phyloP scores from a whole-genome alignment of 2,329 filamentous ascomycete species.

The Graphilbum ipis-grandicollis region DNA sequence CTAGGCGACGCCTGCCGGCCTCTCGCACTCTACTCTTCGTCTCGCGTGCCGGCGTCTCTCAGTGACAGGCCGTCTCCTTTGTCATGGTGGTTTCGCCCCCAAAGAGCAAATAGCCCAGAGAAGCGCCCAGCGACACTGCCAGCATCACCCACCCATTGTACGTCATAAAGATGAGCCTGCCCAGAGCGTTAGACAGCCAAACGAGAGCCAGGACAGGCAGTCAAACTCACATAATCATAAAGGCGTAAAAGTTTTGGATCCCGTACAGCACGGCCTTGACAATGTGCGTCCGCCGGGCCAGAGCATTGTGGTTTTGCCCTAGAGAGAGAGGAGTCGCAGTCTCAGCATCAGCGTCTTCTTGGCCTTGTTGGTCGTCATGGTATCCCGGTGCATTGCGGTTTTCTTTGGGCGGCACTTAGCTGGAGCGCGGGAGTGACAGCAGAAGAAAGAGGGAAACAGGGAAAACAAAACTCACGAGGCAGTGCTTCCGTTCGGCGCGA shows the following conservation, averaged over 20 bases:
- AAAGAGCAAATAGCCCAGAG: conserved; percentile 74
- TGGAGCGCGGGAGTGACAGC: neutral
- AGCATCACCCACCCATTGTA: conserved; percentile 99
- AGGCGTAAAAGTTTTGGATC: conserved; percentile 92
- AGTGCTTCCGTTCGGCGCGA: conserved; percentile 27
- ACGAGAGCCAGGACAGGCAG: too few relatives aligned
- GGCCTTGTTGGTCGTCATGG: conserved; percentile 3
- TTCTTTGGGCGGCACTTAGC: conserved; percentile 2
- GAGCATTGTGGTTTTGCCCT: conserved; percentile 52
- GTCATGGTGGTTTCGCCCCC: conserved; percentile 50
- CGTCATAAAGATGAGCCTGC: conserved; percentile 97
- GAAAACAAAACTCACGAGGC: conserved; percentile 31
- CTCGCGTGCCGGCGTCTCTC: conserved; percentile 10
- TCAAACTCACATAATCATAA: conserved; percentile 99
- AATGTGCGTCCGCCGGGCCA: conserved; percentile 53
- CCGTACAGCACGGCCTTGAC: conserved; percentile 75
- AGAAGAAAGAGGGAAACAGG: neutral
- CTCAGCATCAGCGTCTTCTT: conserved; percentile 36
- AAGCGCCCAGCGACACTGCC: conserved; percentile 73
- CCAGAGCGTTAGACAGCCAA: neutral
- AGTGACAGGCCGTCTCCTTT: conserved; percentile 89
- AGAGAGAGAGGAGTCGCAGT: conserved; percentile 44
- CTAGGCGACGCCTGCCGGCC: too few relatives aligned
- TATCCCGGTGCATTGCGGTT: neutral
- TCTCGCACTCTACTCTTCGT: neutral